Evolutionary conservation across 2,329 filamentous ascomycete species (phyloP).

Genomic region (Fusarium citri): DNA sequence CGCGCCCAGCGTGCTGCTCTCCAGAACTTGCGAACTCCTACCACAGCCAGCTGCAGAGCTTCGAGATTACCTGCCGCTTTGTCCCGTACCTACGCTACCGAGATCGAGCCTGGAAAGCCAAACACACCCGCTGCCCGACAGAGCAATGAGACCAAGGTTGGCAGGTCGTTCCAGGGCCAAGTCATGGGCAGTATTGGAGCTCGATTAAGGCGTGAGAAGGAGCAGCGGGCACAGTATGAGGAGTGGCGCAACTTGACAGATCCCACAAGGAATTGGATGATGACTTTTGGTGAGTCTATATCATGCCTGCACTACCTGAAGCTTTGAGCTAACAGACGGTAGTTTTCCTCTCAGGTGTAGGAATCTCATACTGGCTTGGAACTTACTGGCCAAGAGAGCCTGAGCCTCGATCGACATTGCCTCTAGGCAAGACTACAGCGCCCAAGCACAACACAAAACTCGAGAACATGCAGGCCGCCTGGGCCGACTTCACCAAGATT

Average conservation of each 20-base stretch:
- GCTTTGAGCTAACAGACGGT: slow-evolving; percentile 10
- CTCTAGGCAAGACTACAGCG: slow-evolving; percentile 62
- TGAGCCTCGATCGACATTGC: slow-evolving; percentile 68
- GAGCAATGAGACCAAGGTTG: slow-evolving; percentile 54
- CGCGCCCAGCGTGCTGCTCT: slow-evolving; percentile 49
- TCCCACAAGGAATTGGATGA: slow-evolving; percentile 61
- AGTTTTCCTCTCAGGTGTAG: slow-evolving; percentile 66
- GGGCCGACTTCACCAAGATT: slow-evolving; percentile 74
- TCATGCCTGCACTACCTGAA: not conserved
- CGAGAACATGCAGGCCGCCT: slow-evolving; percentile 74
- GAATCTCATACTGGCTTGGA: slow-evolving; percentile 69
- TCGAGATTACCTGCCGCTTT: slow-evolving; percentile 27
- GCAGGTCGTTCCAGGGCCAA: slow-evolving; percentile 66
- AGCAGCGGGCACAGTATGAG: slow-evolving; percentile 64
- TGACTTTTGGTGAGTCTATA: slow-evolving; percentile 63
- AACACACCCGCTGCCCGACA: slow-evolving; percentile 44
- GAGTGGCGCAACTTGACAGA: slow-evolving; percentile 55
- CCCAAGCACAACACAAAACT: slow-evolving; percentile 69
- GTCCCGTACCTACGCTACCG: slow-evolving; percentile 51
- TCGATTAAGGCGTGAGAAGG: slow-evolving; percentile 65
- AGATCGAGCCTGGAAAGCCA: slow-evolving; percentile 52
- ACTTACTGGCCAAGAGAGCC: slow-evolving; percentile 63
- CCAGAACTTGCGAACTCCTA: slow-evolving; percentile 44
- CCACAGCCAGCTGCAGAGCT: slow-evolving; percentile 28
- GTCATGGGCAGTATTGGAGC: slow-evolving; percentile 69